A percentile compares a stretch with the other conserved stretches of the same genome.
These are phyloP conservation scores for Aspergillus carlsbadensis DNA, from an alignment of 495 filamentous ascomycete genomes.

Conservation along the genomic window DNA sequence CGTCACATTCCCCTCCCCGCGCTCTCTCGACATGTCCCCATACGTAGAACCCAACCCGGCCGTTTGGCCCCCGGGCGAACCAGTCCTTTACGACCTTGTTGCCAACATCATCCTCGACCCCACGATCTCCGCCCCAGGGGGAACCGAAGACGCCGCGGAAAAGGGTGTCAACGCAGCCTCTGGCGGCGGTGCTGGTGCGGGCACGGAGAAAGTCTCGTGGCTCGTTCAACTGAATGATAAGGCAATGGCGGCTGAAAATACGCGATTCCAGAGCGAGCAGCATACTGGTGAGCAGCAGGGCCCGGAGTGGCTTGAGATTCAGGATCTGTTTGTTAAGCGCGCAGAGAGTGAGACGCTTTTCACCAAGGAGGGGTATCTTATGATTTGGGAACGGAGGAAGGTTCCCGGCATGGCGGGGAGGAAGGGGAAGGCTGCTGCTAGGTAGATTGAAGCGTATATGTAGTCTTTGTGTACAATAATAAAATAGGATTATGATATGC, in stretches of 20 bases:
- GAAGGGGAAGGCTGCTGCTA: slow-evolving; percentile 41
- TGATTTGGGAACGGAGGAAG: slow-evolving; percentile 92
- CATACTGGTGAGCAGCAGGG: slow-evolving; percentile 35
- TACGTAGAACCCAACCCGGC: slow-evolving; percentile 78
- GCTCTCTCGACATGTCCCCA: slow-evolving; percentile 79
- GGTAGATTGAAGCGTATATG: neutral
- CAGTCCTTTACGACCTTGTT: slow-evolving; percentile 93
- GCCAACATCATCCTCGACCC: slow-evolving; percentile 79
- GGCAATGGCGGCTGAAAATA: slow-evolving; percentile 42
- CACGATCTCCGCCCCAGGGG: slow-evolving; percentile 75
- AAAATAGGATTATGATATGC: slow-evolving; percentile 14
- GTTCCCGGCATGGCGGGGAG: slow-evolving; percentile 37
- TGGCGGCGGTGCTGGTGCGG: slow-evolving; percentile 54
- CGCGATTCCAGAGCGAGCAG: slow-evolving; percentile 29
- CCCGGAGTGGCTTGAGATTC: slow-evolving; percentile 85
- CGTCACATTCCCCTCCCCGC: slow-evolving; percentile 81
- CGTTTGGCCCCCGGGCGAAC: slow-evolving; percentile 66
- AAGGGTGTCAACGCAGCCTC: slow-evolving; percentile 72
- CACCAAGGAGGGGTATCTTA: slow-evolving; percentile 88
- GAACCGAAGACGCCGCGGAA: slow-evolving; percentile 66
- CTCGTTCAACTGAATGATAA: slow-evolving; percentile 60
- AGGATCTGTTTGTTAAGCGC: slow-evolving; percentile 90
- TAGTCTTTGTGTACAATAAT: neutral
- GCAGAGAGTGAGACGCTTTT: slow-evolving; percentile 84
- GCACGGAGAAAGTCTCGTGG: slow-evolving; percentile 52